Conservation (phyloP, 768 basidiomycete genomes). For the Auricularia auricula-judae region DNA sequence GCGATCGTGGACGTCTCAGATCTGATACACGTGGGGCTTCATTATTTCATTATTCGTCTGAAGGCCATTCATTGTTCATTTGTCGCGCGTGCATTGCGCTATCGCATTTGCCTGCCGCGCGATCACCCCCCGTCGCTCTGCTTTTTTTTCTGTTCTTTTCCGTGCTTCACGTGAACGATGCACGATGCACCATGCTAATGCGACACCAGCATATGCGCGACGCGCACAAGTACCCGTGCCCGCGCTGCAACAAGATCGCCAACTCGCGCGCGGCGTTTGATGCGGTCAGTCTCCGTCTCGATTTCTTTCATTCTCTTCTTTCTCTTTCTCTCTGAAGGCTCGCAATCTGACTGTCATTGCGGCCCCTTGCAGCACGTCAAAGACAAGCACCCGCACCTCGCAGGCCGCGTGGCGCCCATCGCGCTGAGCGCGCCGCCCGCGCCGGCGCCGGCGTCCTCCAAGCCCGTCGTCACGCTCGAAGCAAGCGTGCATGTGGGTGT, state of each 20-base stretch:
- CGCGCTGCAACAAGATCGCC: conserved; percentile 1
- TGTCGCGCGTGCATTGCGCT: neutral
- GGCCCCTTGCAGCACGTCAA: neutral
- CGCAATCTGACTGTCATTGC: neutral
- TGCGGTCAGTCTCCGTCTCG: neutral
- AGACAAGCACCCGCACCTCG: neutral
- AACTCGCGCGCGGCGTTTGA: neutral
- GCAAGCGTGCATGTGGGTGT: neutral
- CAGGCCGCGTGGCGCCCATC: neutral
- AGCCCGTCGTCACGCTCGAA: neutral
- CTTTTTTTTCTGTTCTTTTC: neutral
- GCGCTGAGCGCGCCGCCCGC: neutral
- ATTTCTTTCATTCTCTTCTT: too few relatives aligned
- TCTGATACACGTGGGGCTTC: neutral
- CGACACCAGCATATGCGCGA: neutral
- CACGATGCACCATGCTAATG: too few relatives aligned
- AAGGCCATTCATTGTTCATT: neutral
- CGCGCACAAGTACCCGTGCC: conserved; percentile 1
- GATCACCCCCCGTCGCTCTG: neutral
- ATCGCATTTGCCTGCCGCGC: neutral
- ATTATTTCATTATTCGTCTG: neutral
- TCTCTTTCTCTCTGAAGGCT: too few relatives aligned
- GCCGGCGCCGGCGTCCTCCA: neutral
- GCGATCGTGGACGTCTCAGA: too few relatives aligned
- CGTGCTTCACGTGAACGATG: too few relatives aligned